These are phyloP conservation scores for Glycine tomentella DNA, from an alignment of 306 rosid species.

Conservation along the genomic window DNA sequence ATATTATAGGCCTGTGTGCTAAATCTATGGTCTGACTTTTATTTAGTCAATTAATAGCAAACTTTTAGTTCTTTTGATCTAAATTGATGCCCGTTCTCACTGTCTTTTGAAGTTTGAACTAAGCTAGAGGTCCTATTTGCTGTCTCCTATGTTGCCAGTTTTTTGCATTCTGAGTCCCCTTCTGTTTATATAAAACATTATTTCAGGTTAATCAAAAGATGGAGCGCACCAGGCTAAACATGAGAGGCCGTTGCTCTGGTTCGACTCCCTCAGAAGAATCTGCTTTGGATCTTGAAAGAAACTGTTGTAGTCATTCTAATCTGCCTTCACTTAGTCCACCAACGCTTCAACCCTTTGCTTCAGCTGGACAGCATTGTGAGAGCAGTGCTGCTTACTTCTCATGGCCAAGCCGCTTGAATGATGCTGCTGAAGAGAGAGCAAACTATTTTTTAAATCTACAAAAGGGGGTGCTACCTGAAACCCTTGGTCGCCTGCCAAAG, in stretches of 20 bases:
- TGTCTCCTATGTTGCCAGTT: conserved; percentile 20
- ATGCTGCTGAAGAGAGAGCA: conserved; percentile 95
- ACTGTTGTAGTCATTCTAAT: conserved; percentile 88
- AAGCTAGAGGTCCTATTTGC: conserved; percentile 19
- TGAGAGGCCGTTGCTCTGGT: conserved; percentile 75
- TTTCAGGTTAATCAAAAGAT: conserved; percentile 59
- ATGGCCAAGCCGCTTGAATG: conserved; percentile 93
- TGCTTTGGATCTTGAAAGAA: conserved; percentile 92
- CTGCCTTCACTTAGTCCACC: conserved; percentile 90
- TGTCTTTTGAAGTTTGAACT: conserved; percentile 37
- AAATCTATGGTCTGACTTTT: conserved; percentile 29
- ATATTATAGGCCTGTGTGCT: conserved; percentile 8
- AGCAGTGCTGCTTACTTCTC: conserved; percentile 95
- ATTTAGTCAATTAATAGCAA: neutral
- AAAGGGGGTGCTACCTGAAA: conserved; percentile 91
- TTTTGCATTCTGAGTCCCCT: neutral
- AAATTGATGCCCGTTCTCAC: conserved; percentile 1
- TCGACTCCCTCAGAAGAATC: conserved; percentile 96
- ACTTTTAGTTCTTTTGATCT: conserved; percentile 16
- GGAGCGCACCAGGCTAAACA: conserved; percentile 74
- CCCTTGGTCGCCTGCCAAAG: conserved; percentile 82
- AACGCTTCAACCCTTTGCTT: conserved; percentile 87
- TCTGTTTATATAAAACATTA: conserved; percentile 26
- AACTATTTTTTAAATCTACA: conserved; percentile 91
- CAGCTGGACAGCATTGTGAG: conserved; percentile 97